phyloP scores from a whole-genome alignment of 345 rosid species.

The Theobroma cacao region DNA sequence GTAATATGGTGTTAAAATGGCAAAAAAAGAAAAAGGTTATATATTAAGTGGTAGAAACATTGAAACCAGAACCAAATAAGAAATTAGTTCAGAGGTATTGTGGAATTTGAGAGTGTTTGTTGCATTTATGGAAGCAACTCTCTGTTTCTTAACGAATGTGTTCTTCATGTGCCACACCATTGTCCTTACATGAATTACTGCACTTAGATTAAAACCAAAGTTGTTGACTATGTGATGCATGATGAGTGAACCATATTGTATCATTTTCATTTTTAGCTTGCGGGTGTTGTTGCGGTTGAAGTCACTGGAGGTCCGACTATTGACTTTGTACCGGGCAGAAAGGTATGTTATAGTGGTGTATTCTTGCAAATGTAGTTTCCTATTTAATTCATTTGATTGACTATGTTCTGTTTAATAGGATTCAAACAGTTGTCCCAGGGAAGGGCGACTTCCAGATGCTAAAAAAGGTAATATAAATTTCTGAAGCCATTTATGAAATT shows the following conservation, averaged over 20 bases:
- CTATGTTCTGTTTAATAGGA: constrained; percentile 46
- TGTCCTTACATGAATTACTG: not conserved
- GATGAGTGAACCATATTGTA: not conserved
- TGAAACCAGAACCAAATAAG: not conserved
- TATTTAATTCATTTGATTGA: constrained; percentile 8
- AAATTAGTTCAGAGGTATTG: not conserved
- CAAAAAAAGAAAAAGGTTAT: not conserved
- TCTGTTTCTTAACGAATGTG: not conserved
- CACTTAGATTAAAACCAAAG: not conserved
- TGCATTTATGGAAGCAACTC: not conserved
- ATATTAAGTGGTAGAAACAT: not conserved
- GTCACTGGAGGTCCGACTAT: constrained; percentile 90
- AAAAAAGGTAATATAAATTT: constrained; percentile 47
- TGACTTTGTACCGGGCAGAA: constrained; percentile 86
- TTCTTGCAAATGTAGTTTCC: constrained; percentile 9
- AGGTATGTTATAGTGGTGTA: constrained; percentile 37
- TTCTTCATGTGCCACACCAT: not conserved
- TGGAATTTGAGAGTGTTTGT: not conserved
- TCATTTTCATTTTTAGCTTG: constrained; percentile 51
- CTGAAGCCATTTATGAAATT: constrained; percentile 9
- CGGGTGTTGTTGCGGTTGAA: constrained; percentile 97
- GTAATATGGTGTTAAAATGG: not conserved
- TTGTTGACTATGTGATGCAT: not conserved
- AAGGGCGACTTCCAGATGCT: constrained; percentile 96
- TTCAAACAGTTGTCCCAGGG: constrained; percentile 60